Percentiles rank a stretch among this genome's conserved stretches.
phyloP scores from a whole-genome alignment of 768 basidiomycete genomes.

The Antrodiella citrinella region DNA sequence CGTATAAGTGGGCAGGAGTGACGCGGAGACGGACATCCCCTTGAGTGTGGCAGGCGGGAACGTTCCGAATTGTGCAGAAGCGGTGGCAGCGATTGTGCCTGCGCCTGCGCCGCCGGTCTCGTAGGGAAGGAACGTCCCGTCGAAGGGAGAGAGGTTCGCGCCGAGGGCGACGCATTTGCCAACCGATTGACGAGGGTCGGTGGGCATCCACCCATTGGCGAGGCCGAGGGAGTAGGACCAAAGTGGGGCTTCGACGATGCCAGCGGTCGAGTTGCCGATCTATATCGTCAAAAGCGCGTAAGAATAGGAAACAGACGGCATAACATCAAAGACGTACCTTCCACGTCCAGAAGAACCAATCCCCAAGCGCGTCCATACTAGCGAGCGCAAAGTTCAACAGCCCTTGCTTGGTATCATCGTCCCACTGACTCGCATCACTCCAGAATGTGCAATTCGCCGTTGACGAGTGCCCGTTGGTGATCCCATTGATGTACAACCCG shows the following conservation, averaged over 20 bases:
- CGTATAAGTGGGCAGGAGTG: conserved; percentile 53
- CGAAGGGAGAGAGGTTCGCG: conserved; percentile 32
- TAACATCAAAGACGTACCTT: conserved; percentile 32
- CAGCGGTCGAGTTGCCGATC: conserved; percentile 45
- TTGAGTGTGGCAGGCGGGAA: conserved; percentile 48
- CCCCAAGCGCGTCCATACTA: conserved; percentile 56
- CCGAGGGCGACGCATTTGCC: conserved; percentile 59
- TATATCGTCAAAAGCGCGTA: conserved; percentile 11
- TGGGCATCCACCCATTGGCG: conserved; percentile 67
- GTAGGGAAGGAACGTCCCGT: conserved; percentile 46
- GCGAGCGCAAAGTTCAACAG: conserved; percentile 41
- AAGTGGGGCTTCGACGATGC: conserved; percentile 41
- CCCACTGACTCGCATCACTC: conserved; percentile 43
- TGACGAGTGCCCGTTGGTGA: conserved; percentile 17
- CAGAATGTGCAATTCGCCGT: conserved; percentile 31
- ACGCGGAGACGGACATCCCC: conserved; percentile 33
- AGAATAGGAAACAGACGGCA: background rate
- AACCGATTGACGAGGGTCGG: conserved; percentile 52
- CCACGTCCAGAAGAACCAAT: conserved; percentile 81
- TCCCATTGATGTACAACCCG: conserved; percentile 38
- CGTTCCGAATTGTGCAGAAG: conserved; percentile 30
- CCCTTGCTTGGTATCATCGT: conserved; percentile 40
- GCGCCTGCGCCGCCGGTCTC: conserved; percentile 59
- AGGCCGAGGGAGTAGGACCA: conserved; percentile 70
- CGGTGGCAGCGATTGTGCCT: conserved; percentile 35